Percentiles rank a stretch among this genome's conserved stretches.
phyloP scores from a whole-genome alignment of 169 alveolate genomes.

The Eimeria tenella region DNA sequence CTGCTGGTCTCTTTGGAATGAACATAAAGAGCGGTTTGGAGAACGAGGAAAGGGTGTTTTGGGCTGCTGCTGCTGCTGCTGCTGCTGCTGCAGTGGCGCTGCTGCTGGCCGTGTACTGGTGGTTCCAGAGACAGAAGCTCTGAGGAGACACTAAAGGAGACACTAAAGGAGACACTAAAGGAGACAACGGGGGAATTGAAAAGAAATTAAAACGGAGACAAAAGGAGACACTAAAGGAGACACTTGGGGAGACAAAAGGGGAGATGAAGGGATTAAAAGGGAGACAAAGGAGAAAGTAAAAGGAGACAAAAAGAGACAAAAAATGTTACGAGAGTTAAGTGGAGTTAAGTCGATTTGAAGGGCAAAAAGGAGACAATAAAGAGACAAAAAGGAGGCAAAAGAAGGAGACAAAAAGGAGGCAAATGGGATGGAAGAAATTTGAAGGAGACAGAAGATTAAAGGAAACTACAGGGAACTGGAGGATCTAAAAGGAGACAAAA shows the following conservation, averaged over 20 bases:
- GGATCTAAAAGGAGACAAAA: too few species aligned
- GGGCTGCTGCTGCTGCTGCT: constrained; percentile 81
- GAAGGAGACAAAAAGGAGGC: not conserved
- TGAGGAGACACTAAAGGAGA: not conserved
- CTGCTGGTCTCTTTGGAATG: constrained; percentile 90
- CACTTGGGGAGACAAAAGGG: too few species aligned
- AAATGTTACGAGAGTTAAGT: too few species aligned
- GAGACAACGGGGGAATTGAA: not conserved
- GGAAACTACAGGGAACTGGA: too few species aligned
- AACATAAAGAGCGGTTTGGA: constrained; percentile 87
- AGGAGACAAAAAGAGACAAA: not conserved
- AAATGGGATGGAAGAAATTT: too few species aligned
- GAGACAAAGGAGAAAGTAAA: not conserved
- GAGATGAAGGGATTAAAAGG: not conserved
- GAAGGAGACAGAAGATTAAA: too few species aligned
- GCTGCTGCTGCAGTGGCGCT: not conserved
- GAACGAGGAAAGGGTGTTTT: constrained; percentile 82
- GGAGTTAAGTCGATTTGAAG: too few species aligned
- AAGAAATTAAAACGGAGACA: not conserved
- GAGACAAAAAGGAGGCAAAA: not conserved
- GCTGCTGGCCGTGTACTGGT: constrained; percentile 26
- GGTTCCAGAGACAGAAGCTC: constrained; percentile 56
- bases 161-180: not conserved
- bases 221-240: not conserved
- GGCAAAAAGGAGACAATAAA: not conserved